A percentile compares a stretch with the other conserved stretches of the same genome.
These are phyloP conservation scores for Colletotrichum paranaense DNA, from an alignment of 2,329 filamentous ascomycete genomes.

Conservation along the genomic window DNA sequence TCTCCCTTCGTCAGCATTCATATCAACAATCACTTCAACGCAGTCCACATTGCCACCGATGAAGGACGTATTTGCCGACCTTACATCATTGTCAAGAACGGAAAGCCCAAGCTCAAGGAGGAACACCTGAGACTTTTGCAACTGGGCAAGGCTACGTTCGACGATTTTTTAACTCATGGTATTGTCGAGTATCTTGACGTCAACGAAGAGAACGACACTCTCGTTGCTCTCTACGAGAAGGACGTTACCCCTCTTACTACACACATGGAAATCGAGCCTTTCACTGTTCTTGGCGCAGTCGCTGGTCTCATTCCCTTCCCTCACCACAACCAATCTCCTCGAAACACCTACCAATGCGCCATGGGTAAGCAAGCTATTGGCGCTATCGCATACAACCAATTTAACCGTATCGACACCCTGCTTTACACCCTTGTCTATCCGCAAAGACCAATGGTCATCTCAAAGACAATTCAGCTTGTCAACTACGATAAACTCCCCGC, in stretches of 20 bases:
- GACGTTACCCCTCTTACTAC: conserved; percentile 87
- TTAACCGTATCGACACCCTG: conserved; percentile 94
- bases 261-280: conserved; percentile 97
- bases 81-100: conserved; percentile 93
- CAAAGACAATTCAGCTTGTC: conserved; percentile 94
- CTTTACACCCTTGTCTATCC: conserved; percentile 98
- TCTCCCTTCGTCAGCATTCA: conserved; percentile 98
- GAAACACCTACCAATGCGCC: conserved; percentile 99
- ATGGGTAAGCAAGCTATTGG: conserved; percentile 99
- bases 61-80: conserved; percentile 97
- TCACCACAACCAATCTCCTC: conserved; percentile 97
- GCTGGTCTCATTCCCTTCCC: conserved; percentile 97
- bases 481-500: conserved; percentile 98
- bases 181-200: conserved; percentile 97
- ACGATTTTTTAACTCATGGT: conserved; percentile 90
- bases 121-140: conserved; percentile 85
- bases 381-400: conserved; percentile 97
- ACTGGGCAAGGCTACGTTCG: conserved; percentile 87
- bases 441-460: conserved; percentile 97
- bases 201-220: conserved; percentile 97
- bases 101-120: conserved; percentile 81
- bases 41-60: conserved; percentile 95
- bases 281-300: conserved; percentile 94
- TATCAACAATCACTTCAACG: conserved; percentile 91
- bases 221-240: conserved; percentile 90